Conservation (phyloP, 1,284 basidiomycete genomes). For the Trametes sp. region DNA sequence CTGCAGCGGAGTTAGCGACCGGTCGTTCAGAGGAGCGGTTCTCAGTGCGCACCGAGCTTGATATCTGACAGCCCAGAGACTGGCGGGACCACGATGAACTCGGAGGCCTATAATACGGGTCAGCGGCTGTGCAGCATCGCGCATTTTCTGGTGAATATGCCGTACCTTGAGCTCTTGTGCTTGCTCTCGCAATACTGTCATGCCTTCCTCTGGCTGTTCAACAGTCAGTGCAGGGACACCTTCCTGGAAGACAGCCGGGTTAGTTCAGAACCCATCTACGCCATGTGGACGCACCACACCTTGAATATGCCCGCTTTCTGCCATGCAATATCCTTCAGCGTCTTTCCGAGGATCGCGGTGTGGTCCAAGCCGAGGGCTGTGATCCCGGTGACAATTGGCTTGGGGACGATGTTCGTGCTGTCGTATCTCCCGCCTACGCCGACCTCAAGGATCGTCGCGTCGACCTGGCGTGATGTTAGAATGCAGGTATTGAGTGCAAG, state of each 20-base stretch:
- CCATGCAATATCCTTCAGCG: constrained; percentile 89
- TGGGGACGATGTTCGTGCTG: constrained; percentile 95
- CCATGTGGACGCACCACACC: constrained; percentile 44
- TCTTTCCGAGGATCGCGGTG: constrained; percentile 90
- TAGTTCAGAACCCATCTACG: not conserved
- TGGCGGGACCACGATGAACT: constrained; percentile 65
- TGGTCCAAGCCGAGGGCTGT: constrained; percentile 95
- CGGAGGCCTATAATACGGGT: constrained; percentile 43
- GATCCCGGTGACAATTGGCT: constrained; percentile 89
- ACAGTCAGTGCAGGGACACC: constrained; percentile 90
- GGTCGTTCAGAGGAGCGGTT: not conserved
- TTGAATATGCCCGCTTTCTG: constrained; percentile 99
- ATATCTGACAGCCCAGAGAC: constrained; percentile 57
- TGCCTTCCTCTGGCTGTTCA: constrained; percentile 73
- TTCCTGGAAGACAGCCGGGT: constrained; percentile 50
- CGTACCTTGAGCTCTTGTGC: constrained; percentile 73
- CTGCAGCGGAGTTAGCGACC: constrained; percentile 45
- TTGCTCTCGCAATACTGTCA: constrained; percentile 70
- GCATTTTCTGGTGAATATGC: not conserved
- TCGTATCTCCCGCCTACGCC: constrained; percentile 96
- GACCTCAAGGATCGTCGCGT: constrained; percentile 95
- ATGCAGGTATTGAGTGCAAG: not conserved
- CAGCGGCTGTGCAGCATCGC: not conserved
- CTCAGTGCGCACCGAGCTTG: constrained; percentile 64
- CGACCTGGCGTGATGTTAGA: constrained; percentile 52